Conservation (phyloP, 2,329 filamentous ascomycete genomes). For the Volutella citrinella region DNA sequence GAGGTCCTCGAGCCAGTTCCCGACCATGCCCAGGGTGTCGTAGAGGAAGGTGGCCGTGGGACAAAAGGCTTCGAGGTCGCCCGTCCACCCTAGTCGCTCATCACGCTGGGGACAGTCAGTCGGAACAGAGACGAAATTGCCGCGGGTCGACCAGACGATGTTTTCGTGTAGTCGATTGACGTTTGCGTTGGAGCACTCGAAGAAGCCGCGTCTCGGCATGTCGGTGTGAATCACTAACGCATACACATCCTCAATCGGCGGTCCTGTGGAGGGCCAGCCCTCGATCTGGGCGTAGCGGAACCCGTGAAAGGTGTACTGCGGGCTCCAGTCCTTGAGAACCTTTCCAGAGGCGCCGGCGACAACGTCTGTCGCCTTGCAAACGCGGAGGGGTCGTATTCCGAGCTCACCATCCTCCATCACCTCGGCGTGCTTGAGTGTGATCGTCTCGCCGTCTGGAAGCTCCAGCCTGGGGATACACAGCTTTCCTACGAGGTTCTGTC, state of each 20-base stretch:
- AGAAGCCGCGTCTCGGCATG: slow-evolving; percentile 46
- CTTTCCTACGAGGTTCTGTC: slow-evolving; percentile 56
- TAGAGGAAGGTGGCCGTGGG: slow-evolving; percentile 53
- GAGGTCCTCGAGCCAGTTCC: slow-evolving; percentile 17
- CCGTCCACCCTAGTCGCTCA: slow-evolving; percentile 51
- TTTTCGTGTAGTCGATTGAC: slow-evolving; percentile 56
- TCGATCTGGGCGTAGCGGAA: slow-evolving; percentile 51
- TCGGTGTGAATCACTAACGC: slow-evolving; percentile 52
- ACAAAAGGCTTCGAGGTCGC: slow-evolving; percentile 48
- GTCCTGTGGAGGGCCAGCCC: slow-evolving; percentile 38
- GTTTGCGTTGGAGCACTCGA: slow-evolving; percentile 47
- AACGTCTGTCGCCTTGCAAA: slow-evolving; percentile 14
- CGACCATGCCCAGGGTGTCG: slow-evolving; percentile 50
- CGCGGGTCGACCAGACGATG: slow-evolving; percentile 52
- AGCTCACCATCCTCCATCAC: slow-evolving; percentile 50
- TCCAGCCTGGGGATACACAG: slow-evolving; percentile 36
- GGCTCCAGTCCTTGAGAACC: too few species aligned
- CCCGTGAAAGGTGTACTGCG: slow-evolving; percentile 52
- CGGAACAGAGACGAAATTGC: slow-evolving; percentile 58
- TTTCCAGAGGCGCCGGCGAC: too few species aligned
- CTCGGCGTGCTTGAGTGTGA: slow-evolving; percentile 51
- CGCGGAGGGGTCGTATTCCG: slow-evolving; percentile 22
- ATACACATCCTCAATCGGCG: slow-evolving; percentile 27
- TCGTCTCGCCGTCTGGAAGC: slow-evolving; percentile 35
- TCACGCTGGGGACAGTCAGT: slow-evolving; percentile 54